Conservation (phyloP, 75 land plant species). For the Ceratopteris richardii region DNA sequence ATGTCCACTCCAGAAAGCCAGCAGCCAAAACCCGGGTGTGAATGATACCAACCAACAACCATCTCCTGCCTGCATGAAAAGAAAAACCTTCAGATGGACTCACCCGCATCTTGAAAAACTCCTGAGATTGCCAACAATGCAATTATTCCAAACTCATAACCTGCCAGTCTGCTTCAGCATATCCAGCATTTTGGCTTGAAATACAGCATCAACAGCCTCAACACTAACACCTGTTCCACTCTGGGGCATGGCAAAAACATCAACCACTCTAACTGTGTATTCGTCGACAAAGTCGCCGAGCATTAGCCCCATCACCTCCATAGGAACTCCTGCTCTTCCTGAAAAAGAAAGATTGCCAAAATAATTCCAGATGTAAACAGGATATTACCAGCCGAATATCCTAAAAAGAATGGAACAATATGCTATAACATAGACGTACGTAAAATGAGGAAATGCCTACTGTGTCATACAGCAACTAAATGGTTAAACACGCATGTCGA, state of each 20-base stretch:
- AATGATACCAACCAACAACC: conserved; percentile 99
- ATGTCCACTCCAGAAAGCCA: conserved; percentile 99
- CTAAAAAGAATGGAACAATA: no score
- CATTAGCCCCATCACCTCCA: conserved; percentile 99
- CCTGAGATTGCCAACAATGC: no score
- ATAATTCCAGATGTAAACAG: no score
- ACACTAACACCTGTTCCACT: conserved; percentile 98
- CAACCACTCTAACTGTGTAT: conserved; percentile 93
- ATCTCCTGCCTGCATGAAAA: conserved; percentile 98
- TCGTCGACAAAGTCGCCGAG: conserved; percentile 95
- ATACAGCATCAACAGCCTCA: conserved; percentile 94
- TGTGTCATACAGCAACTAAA: no score
- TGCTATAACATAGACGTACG: no score
- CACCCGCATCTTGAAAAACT: no score
- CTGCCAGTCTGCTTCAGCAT: conserved; percentile 99
- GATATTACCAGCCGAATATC: no score
- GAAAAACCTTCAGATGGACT: no score
- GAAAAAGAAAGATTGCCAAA: neutral
- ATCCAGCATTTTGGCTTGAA: conserved; percentile 97
- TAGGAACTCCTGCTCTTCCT: conserved; percentile 97
- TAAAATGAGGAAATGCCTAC: no score
- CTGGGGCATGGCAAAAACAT: conserved; percentile 98
- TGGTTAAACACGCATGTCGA: no score
- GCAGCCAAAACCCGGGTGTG: conserved; percentile 99
- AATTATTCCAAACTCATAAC: no score